These are phyloP conservation scores for Debaryomyces udenii DNA, from an alignment of 1,139 yeast genomes.

Conservation along the genomic window DNA sequence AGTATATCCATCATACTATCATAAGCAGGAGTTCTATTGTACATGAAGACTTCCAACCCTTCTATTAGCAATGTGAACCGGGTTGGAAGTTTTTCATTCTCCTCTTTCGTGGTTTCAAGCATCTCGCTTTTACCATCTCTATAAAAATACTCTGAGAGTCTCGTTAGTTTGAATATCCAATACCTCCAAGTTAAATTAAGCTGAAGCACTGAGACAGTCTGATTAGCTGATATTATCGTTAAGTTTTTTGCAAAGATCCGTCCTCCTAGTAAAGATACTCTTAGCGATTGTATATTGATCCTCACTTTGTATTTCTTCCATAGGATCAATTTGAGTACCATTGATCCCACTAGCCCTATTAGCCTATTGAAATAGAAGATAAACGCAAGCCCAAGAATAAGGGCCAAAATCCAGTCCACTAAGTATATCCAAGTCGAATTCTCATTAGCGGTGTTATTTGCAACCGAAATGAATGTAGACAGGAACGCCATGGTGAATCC, in stretches of 20 bases:
- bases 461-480: slow-evolving; percentile 29
- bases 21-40: slow-evolving; percentile 78
- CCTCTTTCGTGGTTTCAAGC: slow-evolving; percentile 18
- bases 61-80: slow-evolving; percentile 62
- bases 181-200: slow-evolving; percentile 87
- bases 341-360: slow-evolving; percentile 63
- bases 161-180: slow-evolving; percentile 64
- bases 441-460: slow-evolving; percentile 22
- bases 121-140: slow-evolving; percentile 28
- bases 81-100: slow-evolving; percentile 57
- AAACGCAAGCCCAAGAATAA: slow-evolving; percentile 62
- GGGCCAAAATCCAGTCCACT: slow-evolving; percentile 76
- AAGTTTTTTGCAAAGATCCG: slow-evolving; percentile 76
- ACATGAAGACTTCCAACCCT: slow-evolving; percentile 82
- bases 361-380: slow-evolving; percentile 78
- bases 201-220: slow-evolving; percentile 67
- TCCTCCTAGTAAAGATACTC: slow-evolving; percentile 81
- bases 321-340: slow-evolving; percentile 52
- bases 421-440: slow-evolving; percentile 81
- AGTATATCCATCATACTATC: slow-evolving; percentile 60
- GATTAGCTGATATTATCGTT: slow-evolving; percentile 69
- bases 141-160: slow-evolving; percentile 46
- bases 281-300: slow-evolving; percentile 69
- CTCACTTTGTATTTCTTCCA: slow-evolving; percentile 65
- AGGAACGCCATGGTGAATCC: slow-evolving; percentile 22